phyloP scores from a whole-genome alignment of 1,139 yeast genomes.

The Saccharomyces hybrid region DNA sequence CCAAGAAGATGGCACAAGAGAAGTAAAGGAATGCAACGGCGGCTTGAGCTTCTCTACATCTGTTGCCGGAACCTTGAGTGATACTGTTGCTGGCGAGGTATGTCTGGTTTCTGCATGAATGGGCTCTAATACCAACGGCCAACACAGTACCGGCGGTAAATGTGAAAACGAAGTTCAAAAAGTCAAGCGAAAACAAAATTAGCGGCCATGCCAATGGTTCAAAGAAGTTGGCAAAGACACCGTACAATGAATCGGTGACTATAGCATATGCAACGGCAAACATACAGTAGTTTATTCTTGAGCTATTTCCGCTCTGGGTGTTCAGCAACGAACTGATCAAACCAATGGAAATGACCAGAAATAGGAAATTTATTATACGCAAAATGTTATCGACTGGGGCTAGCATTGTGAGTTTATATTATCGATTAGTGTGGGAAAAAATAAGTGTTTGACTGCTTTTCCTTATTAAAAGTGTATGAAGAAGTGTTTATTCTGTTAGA shows the following conservation, averaged over 20 bases:
- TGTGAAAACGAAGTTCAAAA: slow-evolving; percentile 82
- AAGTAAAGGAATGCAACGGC: slow-evolving; percentile 85
- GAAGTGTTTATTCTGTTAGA: background rate
- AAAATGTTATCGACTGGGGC: slow-evolving; percentile 63
- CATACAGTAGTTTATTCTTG: slow-evolving; percentile 82
- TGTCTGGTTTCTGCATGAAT: slow-evolving; percentile 65
- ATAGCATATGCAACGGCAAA: slow-evolving; percentile 84
- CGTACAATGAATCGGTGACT: slow-evolving; percentile 72
- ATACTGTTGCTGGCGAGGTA: slow-evolving; percentile 61
- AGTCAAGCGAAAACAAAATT: slow-evolving; percentile 64
- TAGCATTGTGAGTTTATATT: slow-evolving; percentile 18
- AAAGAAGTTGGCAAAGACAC: slow-evolving; percentile 67
- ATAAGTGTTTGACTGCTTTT: background rate
- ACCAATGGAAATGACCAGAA: slow-evolving; percentile 73
- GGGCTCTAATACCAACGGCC: slow-evolving; percentile 81
- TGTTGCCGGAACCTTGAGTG: slow-evolving; percentile 64
- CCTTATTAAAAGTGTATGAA: background rate
- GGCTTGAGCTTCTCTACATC: slow-evolving; percentile 97
- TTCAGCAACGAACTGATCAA: slow-evolving; percentile 80
- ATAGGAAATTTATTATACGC: slow-evolving; percentile 65
- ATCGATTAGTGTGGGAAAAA: background rate
- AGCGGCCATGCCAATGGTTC: slow-evolving; percentile 85
- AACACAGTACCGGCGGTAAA: slow-evolving; percentile 91
- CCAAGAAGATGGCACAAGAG: slow-evolving; percentile 69
- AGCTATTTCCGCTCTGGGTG: slow-evolving; percentile 47